Conservation (phyloP, 306 rosid species). For the Argentina anserina region DNA sequence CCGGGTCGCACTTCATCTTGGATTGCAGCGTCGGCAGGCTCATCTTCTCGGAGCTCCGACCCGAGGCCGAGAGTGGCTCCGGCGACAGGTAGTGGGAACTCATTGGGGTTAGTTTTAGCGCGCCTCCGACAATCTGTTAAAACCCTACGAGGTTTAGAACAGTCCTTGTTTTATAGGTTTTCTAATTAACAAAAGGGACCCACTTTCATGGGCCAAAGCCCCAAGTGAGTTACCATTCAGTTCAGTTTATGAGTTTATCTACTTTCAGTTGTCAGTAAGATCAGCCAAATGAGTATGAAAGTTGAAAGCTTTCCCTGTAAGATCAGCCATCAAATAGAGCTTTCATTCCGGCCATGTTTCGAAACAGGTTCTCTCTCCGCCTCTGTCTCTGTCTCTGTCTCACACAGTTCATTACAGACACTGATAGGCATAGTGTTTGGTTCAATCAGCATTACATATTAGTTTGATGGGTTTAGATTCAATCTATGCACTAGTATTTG, state of each 20-base stretch:
- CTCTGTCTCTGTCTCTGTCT: too few species aligned
- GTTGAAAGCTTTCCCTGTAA: constrained; percentile 25
- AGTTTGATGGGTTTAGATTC: neutral
- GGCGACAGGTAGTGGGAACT: neutral
- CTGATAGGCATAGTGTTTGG: neutral
- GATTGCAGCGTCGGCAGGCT: constrained; percentile 63
- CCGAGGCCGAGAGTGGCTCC: constrained; percentile 42
- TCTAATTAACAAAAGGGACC: neutral
- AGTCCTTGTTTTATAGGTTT: neutral
- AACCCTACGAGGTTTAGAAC: neutral
- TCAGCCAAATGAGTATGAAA: constrained; percentile 18
- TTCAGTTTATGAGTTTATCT: too few species aligned
- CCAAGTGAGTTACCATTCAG: too few species aligned
- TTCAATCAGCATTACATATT: neutral
- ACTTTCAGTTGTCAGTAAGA: too few species aligned
- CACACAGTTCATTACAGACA: too few species aligned
- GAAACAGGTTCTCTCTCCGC: constrained; percentile 11
- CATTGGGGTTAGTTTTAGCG: neutral
- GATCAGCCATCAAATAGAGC: constrained; percentile 27
- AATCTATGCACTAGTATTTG: neutral
- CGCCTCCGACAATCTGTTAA: neutral
- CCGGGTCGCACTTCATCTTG: constrained; percentile 86
- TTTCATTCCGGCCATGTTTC: constrained; percentile 26
- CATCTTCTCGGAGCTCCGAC: constrained; percentile 58
- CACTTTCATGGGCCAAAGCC: neutral